phyloP scores from a whole-genome alignment of 331 rosid species.

The Saraca asoca region DNA sequence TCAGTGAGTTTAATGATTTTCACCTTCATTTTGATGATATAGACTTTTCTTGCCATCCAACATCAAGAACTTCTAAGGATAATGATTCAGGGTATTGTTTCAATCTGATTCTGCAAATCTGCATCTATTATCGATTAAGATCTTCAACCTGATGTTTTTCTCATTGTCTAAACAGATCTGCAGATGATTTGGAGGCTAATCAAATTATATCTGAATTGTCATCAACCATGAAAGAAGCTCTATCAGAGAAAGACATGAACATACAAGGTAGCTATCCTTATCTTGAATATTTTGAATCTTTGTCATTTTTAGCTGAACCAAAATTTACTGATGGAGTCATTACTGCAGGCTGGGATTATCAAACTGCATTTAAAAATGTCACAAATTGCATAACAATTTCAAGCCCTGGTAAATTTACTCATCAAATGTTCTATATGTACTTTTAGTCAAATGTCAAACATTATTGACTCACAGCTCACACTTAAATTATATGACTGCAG shows the following conservation, averaged over 20 bases:
- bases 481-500: constrained; percentile 48
- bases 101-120: constrained; percentile 20
- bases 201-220: constrained; percentile 56
- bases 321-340: constrained; percentile 12
- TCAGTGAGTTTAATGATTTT: constrained; percentile 62
- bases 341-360: constrained; percentile 56
- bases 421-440: not conserved
- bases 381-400: constrained; percentile 58
- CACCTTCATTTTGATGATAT: constrained; percentile 57
- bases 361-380: constrained; percentile 53
- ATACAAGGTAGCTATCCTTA: constrained; percentile 48
- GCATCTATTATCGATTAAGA: constrained; percentile 7
- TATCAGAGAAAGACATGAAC: constrained; percentile 51
- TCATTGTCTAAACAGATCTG: constrained; percentile 42
- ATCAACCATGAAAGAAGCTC: constrained; percentile 54
- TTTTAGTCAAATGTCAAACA: not conserved
- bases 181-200: constrained; percentile 45
- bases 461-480: not conserved
- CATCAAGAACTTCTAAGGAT: constrained; percentile 39
- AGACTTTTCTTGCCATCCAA: constrained; percentile 49
- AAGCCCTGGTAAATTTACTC: constrained; percentile 62
- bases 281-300: constrained; percentile 4
- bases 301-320: constrained; percentile 8
- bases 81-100: constrained; percentile 64
- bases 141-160: constrained; percentile 26